Evolutionary conservation across 768 basidiomycete genomes (phyloP).

Genomic region (Pisolithus orientalis): DNA sequence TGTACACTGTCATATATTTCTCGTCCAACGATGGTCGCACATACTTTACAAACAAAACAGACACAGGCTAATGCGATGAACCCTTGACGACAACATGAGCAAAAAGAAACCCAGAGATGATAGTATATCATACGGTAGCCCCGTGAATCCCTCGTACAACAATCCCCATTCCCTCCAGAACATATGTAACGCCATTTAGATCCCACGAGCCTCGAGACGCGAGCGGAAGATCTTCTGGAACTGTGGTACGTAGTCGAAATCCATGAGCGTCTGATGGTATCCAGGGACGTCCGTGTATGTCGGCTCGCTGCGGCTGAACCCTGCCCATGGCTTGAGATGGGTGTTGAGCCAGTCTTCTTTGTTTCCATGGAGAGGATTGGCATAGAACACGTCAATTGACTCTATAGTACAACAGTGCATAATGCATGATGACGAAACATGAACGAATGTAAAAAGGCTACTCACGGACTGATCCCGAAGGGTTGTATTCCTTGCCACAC

Average conservation of each 20-base stretch:
- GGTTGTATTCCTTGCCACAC: not conserved
- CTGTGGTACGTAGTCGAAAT: slow-evolving; percentile 8
- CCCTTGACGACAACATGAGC: too few relatives aligned
- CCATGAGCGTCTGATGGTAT: slow-evolving; percentile 12
- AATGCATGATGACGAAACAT: not conserved
- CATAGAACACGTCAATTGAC: not conserved
- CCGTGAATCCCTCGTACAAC: too few relatives aligned
- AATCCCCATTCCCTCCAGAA: not conserved
- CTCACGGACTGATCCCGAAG: not conserved
- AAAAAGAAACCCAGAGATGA: too few relatives aligned
- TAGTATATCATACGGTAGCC: too few relatives aligned
- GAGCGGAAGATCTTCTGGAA: slow-evolving; percentile 11
- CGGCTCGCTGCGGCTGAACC: slow-evolving; percentile 8
- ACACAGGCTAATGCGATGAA: too few relatives aligned
- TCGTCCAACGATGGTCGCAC: too few relatives aligned
- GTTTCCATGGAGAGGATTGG: slow-evolving; percentile 6
- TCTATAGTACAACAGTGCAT: not conserved
- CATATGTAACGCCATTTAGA: not conserved
- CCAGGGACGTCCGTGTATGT: slow-evolving; percentile 9
- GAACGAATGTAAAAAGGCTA: not conserved
- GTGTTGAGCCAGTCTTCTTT: slow-evolving; percentile 11
- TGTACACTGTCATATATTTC: too few relatives aligned
- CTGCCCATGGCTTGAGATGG: slow-evolving; percentile 11
- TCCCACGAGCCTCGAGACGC: slow-evolving; percentile 9
- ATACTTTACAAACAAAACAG: too few relatives aligned